Percentiles rank a stretch among this genome's conserved stretches.
phyloP scores from a whole-genome alignment of 371 early-diverging fungal species.

The Chytridium lagenaria region DNA sequence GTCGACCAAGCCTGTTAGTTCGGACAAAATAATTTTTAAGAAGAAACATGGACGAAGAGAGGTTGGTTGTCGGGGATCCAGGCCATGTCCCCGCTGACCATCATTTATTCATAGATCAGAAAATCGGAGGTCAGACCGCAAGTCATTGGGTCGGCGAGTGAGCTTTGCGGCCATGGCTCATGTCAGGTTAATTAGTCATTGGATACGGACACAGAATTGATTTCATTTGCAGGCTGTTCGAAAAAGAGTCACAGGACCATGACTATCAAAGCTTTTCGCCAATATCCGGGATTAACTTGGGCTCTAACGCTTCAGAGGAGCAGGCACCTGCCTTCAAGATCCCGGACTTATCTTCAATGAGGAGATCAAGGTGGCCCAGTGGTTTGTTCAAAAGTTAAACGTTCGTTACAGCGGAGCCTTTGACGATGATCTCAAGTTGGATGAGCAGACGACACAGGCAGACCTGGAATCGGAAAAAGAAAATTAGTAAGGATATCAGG shows the following conservation, averaged over 20 bases:
- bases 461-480: neutral
- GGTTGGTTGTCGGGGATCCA: neutral
- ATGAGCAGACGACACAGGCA: neutral
- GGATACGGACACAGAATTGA: no score
- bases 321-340: conserved; percentile 4
- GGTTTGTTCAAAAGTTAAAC: no score
- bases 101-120: neutral
- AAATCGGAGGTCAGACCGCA: conserved; percentile 9
- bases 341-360: conserved; percentile 26
- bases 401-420: conserved; percentile 18
- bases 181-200: no score
- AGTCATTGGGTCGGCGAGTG: conserved; percentile 36
- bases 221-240: conserved; percentile 21
- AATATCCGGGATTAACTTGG: conserved; percentile 23
- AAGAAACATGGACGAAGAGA: neutral
- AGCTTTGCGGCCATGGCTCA: conserved; percentile 31
- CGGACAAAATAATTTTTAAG: neutral
- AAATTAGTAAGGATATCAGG: conserved; percentile 10
- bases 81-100: neutral
- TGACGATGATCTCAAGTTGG: conserved; percentile 20
- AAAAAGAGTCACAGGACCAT: conserved; percentile 17
- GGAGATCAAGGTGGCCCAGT: conserved; percentile 20
- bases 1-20: no score
- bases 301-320: neutral
- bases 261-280: conserved; percentile 18